Percentiles rank a stretch among this genome's conserved stretches.
These are phyloP conservation scores for Cardamine chenopodiifolia DNA, from an alignment of 345 rosid genomes.

Conservation along the genomic window DNA sequence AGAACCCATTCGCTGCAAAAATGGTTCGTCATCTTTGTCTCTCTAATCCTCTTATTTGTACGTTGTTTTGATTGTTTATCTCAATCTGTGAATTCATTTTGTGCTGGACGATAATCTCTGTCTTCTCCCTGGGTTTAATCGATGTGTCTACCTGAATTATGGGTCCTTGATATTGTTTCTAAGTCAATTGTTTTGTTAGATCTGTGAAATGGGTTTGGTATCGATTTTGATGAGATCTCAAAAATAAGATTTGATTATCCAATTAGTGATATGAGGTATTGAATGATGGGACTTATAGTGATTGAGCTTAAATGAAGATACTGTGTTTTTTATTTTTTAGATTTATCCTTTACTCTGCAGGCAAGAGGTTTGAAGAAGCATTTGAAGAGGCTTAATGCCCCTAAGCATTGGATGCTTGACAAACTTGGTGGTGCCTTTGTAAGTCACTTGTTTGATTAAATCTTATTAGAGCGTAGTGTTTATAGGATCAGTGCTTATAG, in stretches of 20 bases:
- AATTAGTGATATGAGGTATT: background rate
- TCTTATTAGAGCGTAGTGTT: background rate
- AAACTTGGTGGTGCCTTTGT: conserved; percentile 75
- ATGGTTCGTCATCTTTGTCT: conserved; percentile 23
- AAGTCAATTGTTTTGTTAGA: background rate
- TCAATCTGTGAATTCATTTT: conserved; percentile 1
- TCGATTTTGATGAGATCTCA: conserved; percentile 1
- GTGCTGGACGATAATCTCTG: background rate
- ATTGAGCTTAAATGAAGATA: background rate
- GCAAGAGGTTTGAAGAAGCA: conserved; percentile 87
- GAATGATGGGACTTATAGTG: background rate
- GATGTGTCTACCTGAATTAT: background rate
- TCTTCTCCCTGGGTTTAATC: background rate
- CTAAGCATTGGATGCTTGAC: conserved; percentile 83
- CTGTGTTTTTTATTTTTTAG: background rate
- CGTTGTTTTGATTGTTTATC: background rate
- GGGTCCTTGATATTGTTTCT: background rate
- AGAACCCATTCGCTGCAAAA: conserved; percentile 13
- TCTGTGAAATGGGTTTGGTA: background rate
- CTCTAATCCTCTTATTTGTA: background rate
- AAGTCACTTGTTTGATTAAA: conserved; percentile 33
- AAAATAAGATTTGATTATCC: background rate
- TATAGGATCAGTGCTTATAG: background rate
- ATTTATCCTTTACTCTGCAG: conserved; percentile 33
- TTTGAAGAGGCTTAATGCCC: conserved; percentile 86